Conservation (phyloP, 2,329 filamentous ascomycete genomes). For the Pyrenophora teres region DNA sequence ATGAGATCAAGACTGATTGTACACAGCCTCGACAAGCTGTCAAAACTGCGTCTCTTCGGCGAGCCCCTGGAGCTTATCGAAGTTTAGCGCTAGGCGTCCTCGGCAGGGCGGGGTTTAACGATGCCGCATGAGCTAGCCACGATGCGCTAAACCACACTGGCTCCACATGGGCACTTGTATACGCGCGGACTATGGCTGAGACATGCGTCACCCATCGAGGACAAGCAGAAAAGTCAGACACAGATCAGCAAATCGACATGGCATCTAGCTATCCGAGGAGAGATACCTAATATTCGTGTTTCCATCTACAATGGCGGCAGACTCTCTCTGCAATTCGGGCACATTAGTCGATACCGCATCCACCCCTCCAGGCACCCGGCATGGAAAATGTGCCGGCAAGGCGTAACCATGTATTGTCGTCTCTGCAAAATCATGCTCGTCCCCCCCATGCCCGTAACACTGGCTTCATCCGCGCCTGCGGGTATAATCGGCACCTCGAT, state of each 20-base stretch:
- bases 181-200: slow-evolving; percentile 4
- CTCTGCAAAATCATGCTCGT: slow-evolving; percentile 70
- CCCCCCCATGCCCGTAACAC: slow-evolving; percentile 52
- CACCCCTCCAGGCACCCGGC: slow-evolving; percentile 89
- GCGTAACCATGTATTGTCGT: slow-evolving; percentile 93
- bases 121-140: no score
- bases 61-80: slow-evolving; percentile 5
- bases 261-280: no score
- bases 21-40: not conserved
- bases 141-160: not conserved
- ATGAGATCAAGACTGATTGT: no score
- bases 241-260: no score
- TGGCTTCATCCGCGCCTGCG: slow-evolving; percentile 45
- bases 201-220: slow-evolving; percentile 2
- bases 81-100: not conserved
- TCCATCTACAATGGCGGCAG: slow-evolving; percentile 74
- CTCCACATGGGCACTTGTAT: slow-evolving; percentile 1
- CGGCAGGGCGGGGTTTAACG: not conserved
- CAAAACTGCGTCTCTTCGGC: not conserved
- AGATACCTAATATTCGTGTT: not conserved
- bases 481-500: slow-evolving; percentile 85
- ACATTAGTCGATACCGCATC: slow-evolving; percentile 92
- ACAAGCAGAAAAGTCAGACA: not conserved
- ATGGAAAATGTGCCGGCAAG: slow-evolving; percentile 95
- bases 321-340: slow-evolving; percentile 91